A percentile compares a stretch with the other conserved stretches of the same genome.
These are phyloP conservation scores for Paxillus ammoniavirescens DNA, from an alignment of 768 basidiomycete species.

Conservation along the genomic window DNA sequence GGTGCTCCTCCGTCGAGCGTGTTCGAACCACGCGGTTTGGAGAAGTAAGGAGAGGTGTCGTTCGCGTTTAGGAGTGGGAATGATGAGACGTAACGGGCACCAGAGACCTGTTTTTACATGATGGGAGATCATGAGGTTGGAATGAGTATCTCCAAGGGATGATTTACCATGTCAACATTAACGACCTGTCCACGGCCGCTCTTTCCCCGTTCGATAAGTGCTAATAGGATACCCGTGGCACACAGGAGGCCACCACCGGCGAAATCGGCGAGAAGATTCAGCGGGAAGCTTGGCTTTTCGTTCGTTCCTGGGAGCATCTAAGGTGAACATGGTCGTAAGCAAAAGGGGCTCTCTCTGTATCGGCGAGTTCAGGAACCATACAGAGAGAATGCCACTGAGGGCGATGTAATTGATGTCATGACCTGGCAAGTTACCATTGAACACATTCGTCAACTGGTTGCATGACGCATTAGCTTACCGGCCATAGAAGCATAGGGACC, in stretches of 20 bases:
- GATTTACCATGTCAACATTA: conserved; percentile 69
- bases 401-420: conserved; percentile 88
- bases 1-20: conserved; percentile 76
- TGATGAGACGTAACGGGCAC: conserved; percentile 72
- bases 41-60: conserved; percentile 35
- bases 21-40: conserved; percentile 51
- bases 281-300: conserved; percentile 66
- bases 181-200: conserved; percentile 76
- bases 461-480: conserved; percentile 39
- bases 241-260: conserved; percentile 78
- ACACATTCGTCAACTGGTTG: not conserved
- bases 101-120: conserved; percentile 60
- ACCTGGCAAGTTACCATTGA: conserved; percentile 38
- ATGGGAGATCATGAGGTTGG: not conserved
- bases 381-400: conserved; percentile 70
- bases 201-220: conserved; percentile 62
- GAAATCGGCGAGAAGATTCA: conserved; percentile 80
- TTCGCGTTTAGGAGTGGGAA: conserved; percentile 58
- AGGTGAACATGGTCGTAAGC: not conserved
- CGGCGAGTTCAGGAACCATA: conserved; percentile 24
- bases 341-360: not conserved
- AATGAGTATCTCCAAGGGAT: not conserved
- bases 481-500: conserved; percentile 77
- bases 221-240: conserved; percentile 70
- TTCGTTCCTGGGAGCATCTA: conserved; percentile 67